Conservation (phyloP, 1,284 basidiomycete genomes). For the Ustilago crameri region DNA sequence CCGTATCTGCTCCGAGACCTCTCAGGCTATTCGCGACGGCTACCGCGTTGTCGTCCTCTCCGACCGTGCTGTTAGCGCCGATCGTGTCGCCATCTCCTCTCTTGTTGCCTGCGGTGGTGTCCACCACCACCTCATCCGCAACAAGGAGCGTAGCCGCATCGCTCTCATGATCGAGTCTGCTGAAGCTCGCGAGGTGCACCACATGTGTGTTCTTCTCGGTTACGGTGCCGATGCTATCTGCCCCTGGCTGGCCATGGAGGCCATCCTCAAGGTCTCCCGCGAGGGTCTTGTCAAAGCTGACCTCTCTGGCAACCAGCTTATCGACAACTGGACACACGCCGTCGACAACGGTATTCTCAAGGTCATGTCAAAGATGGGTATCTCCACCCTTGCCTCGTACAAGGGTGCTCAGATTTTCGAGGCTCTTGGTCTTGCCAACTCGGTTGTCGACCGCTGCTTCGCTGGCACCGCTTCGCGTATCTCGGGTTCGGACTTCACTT, state of each 20-base stretch:
- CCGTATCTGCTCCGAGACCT: constrained; percentile 63
- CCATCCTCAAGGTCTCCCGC: constrained; percentile 63
- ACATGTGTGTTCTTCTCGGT: constrained; percentile 65
- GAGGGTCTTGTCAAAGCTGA: constrained; percentile 66
- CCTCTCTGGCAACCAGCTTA: constrained; percentile 50
- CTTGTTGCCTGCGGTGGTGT: constrained; percentile 64
- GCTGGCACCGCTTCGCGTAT: constrained; percentile 64
- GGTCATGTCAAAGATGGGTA: constrained; percentile 67
- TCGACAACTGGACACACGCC: constrained; percentile 61
- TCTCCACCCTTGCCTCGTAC: constrained; percentile 65
- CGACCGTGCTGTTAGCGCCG: constrained; percentile 58
- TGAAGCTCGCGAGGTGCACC: constrained; percentile 67
- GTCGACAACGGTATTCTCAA: constrained; percentile 64
- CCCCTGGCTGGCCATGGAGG: constrained; percentile 66
- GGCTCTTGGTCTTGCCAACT: constrained; percentile 61
- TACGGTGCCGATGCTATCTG: constrained; percentile 67
- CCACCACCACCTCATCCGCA: constrained; percentile 67
- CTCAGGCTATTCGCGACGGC: constrained; percentile 61
- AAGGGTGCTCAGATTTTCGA: constrained; percentile 67
- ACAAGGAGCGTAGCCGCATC: constrained; percentile 64
- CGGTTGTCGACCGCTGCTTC: constrained; percentile 64
- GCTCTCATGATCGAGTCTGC: constrained; percentile 64
- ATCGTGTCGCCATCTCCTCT: constrained; percentile 63
- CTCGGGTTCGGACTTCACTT: constrained; percentile 59
- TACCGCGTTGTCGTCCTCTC: constrained; percentile 61